phyloP scores from a whole-genome alignment of 1,139 yeast genomes.

The Meyerozyma smithsonii region DNA sequence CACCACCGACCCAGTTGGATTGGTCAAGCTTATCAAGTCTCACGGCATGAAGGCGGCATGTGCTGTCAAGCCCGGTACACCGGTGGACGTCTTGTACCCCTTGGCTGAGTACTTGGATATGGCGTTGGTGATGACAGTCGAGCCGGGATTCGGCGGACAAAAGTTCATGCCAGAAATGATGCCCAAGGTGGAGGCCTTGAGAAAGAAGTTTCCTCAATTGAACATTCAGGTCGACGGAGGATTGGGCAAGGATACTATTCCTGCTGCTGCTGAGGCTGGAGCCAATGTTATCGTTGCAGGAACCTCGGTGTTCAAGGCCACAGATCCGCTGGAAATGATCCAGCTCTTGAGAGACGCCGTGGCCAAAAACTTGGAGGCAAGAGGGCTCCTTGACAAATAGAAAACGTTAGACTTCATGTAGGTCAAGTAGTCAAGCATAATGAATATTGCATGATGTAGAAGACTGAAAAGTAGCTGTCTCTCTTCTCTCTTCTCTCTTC shows the following conservation, averaged over 20 bases:
- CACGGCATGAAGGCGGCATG: conserved; percentile 93
- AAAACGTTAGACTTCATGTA: background rate
- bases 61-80: conserved; percentile 92
- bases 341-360: conserved; percentile 62
- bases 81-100: conserved; percentile 77
- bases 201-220: conserved; percentile 69
- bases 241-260: conserved; percentile 76
- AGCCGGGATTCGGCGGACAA: conserved; percentile 99
- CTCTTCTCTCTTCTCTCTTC: background rate
- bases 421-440: too few relatives aligned
- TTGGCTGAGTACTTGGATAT: conserved; percentile 78
- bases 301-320: conserved; percentile 84
- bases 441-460: too few relatives aligned
- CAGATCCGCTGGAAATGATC: conserved; percentile 72
- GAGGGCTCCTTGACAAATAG: conserved; percentile 19
- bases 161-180: conserved; percentile 93
- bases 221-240: conserved; percentile 98
- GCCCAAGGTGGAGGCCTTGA: conserved; percentile 82
- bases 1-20: conserved; percentile 69
- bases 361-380: conserved; percentile 24
- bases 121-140: conserved; percentile 97
- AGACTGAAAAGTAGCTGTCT: too few relatives aligned
- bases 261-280: conserved; percentile 86
- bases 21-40: conserved; percentile 69
- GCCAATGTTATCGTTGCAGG: conserved; percentile 99